phyloP scores from a whole-genome alignment of 345 rosid species.

The Populus ilicifolia region DNA sequence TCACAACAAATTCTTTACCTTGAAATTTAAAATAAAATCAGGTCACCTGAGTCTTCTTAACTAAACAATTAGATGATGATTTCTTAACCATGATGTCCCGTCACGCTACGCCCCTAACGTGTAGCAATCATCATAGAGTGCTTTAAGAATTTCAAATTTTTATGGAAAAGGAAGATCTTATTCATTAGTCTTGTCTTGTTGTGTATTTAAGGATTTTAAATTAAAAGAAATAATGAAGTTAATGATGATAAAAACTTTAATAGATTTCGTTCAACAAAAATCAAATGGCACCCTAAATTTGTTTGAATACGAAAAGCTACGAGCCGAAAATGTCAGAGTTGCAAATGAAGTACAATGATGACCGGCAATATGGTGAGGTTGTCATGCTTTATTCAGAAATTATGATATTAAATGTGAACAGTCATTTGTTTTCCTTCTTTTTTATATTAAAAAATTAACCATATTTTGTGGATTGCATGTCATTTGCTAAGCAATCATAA shows the following conservation, averaged over 20 bases:
- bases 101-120: no score
- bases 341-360: conserved; percentile 61
- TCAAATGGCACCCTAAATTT: conserved; percentile 63
- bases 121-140: no score
- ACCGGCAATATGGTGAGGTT: conserved; percentile 59
- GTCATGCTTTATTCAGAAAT: neutral
- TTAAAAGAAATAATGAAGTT: no score
- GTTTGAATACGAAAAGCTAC: conserved; percentile 77
- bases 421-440: neutral
- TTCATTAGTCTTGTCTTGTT: no score
- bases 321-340: conserved; percentile 68
- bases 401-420: neutral
- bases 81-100: no score
- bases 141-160: no score
- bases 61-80: no score
- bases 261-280: conserved; percentile 80
- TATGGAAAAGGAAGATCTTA: no score
- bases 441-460: neutral
- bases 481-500: neutral
- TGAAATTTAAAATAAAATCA: no score
- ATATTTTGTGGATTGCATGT: neutral
- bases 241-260: neutral
- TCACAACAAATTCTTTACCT: no score
- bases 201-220: no score
- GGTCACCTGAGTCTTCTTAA: no score